Evolutionary conservation across 805 yeast genomes (phyloP), one percentile per base, ranked within the genome.

Genomic region (Wickerhamiella azymoides): DNA sequence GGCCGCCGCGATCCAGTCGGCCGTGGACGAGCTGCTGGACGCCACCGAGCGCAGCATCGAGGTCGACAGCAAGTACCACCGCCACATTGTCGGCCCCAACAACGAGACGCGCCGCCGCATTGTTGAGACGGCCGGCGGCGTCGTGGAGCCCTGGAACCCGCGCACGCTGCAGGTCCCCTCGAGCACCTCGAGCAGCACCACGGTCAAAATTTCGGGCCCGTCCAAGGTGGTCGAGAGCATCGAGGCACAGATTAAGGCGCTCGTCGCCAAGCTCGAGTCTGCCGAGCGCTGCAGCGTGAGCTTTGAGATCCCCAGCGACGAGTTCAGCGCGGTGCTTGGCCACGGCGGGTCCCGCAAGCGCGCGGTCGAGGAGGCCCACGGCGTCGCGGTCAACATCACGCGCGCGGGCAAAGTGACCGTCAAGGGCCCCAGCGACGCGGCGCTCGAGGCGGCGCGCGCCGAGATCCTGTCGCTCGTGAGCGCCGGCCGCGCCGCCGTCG

Each of bases 321-420:
- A 79, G 58, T 89, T 84, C 56, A 74, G 84, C 55, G 70, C 76
- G 9, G 58, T 89, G 43, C 76, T 89, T 61, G 97, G 97, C 35
- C 77, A 85, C 33, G 77, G 77, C 48, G 96, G 97, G 38, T 57
- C 76, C 10, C 72, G 73, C 48, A 84, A 89, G 64, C 80, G 80
- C 54, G 68, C 74, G 10, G 62, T 85, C 51, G 89, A 85, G 65
- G 67, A 73, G 13, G 84, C 80, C 56, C 83, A 72, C 61, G 67
- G 69, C 11, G 88, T 84, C 41, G 59, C 62, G 24, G 62, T 89
- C 46, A 69, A 67, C 39, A 73, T 89, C 57, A 96, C 96, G 52
- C 72, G 71, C 57, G 72, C 69, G 40, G 49, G 61, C 57, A 61
- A 60, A 30, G 71, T 86, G 44, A 68, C 68, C 30, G 61, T 86